Percentiles rank a stretch among this genome's conserved stretches.
These are phyloP conservation scores for Rhodamnia rubescens DNA, from an alignment of 345 rosid genomes.

Conservation along the genomic window DNA sequence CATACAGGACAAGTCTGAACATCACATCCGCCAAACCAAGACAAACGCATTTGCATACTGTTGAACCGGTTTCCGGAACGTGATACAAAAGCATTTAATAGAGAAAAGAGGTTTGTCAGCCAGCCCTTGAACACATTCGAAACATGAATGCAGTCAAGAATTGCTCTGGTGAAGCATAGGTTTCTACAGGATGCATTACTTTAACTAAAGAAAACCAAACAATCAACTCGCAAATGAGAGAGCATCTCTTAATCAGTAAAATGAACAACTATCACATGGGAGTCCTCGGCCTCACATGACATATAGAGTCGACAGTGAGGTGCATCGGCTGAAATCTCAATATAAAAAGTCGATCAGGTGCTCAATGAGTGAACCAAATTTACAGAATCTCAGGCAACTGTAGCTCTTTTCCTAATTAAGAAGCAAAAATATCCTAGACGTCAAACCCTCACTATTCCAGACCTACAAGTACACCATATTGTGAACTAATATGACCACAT, in stretches of 20 bases:
- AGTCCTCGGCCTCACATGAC: background rate
- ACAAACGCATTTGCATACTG: background rate
- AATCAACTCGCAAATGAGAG: background rate
- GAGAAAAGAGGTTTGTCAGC: background rate
- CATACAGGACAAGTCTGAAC: background rate
- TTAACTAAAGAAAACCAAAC: background rate
- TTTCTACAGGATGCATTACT: background rate
- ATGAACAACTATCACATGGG: background rate
- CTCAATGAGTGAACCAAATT: background rate
- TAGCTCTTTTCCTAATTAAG: background rate
- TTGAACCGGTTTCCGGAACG: background rate
- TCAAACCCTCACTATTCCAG: background rate
- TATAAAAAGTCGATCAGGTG: background rate
- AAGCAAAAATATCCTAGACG: background rate
- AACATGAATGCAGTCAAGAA: background rate
- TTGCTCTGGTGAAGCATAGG: background rate
- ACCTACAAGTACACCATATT: background rate
- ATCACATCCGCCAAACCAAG: background rate
- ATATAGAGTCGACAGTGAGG: background rate
- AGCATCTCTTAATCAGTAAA: background rate
- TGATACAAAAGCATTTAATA: background rate
- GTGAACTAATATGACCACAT: background rate
- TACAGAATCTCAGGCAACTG: background rate
- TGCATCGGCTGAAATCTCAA: background rate
- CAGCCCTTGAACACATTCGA: background rate